Percentiles rank a stretch among this genome's conserved stretches.
Evolutionary conservation across 768 basidiomycete genomes (phyloP).

Genomic region (Amanita exitialis): DNA sequence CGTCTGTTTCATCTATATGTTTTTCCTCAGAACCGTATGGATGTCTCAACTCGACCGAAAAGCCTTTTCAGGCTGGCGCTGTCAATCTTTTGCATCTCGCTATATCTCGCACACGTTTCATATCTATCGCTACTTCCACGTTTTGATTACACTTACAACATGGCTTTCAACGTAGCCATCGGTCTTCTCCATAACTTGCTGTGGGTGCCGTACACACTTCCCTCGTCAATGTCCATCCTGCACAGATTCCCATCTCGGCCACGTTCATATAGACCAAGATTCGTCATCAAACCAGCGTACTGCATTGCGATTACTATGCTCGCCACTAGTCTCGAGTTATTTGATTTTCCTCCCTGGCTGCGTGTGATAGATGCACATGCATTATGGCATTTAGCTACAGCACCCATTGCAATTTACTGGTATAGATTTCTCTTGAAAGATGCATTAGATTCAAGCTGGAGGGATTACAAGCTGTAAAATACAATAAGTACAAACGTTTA

Average conservation of each 20-base stretch:
- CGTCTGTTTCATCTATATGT: slow-evolving; percentile 73
- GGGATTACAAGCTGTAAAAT: slow-evolving; percentile 23
- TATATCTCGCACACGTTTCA: slow-evolving; percentile 61
- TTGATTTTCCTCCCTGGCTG: slow-evolving; percentile 82
- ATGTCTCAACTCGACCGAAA: not conserved
- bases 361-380: slow-evolving; percentile 83
- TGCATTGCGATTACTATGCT: slow-evolving; percentile 64
- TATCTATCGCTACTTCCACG: slow-evolving; percentile 70
- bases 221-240: slow-evolving; percentile 33
- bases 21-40: slow-evolving; percentile 11
- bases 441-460: slow-evolving; percentile 62
- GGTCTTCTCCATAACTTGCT: slow-evolving; percentile 73
- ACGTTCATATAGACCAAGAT: slow-evolving; percentile 47
- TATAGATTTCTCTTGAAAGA: slow-evolving; percentile 79
- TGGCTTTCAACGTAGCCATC: slow-evolving; percentile 68
- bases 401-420: slow-evolving; percentile 69
- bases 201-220: slow-evolving; percentile 71
- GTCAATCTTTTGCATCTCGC: slow-evolving; percentile 40
- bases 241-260: slow-evolving; percentile 45
- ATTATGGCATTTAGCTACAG: slow-evolving; percentile 87
- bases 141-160: slow-evolving; percentile 94
- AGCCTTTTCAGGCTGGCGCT: slow-evolving; percentile 24
- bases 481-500: not conserved
- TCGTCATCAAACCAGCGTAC: slow-evolving; percentile 40
- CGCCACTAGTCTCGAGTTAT: slow-evolving; percentile 73